Evolutionary conservation across 1,139 yeast genomes (phyloP), one percentile per base, ranked within the genome.

Genomic region (Kodamaea alishanica): DNA sequence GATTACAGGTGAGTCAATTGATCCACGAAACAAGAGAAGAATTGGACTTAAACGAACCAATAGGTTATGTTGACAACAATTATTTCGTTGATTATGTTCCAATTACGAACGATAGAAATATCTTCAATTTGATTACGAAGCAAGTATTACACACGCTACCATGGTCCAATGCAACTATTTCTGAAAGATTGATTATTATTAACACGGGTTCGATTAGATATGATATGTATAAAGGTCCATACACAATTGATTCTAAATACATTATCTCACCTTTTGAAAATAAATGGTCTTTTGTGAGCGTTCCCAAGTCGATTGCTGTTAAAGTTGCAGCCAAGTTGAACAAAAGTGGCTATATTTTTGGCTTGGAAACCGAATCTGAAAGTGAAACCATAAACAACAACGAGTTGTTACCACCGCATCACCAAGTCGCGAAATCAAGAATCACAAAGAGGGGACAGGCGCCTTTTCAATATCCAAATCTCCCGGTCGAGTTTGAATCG

Each of bases 161-260:
- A 40, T 42, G 15, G 9, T 12, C 20, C 22, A 26, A 6, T 12
- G 26, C 10, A 47, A 48, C 1, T 15, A 15, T 4, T 15, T 15
- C 20, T 3, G 76, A 85, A 24, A 68, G 96, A 43, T 65, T 81
- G 23, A 73, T 88, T 26, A 63, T 86, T 34, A 77, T 88, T 43
- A 92, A 92, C 55, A 84, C 97, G 0, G 97, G 97, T 0, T 84
- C 95, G 0, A 74, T 92, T 5, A 75, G 98, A 37, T 92, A 87
- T 56, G 97, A 92, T 56, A 62, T 92, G 40, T 85, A 84, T 64
- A 79, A 83, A 57, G 98, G 97, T 0, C 80, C 83, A 1, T 92
- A 84, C 56, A 89, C 96, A 0, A 63, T 69, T 32, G 96, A 90
- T 59, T 73, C 94, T 0, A 84, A 85, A 44, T 92, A 71, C 55